Evolutionary conservation across 257 asterid genomes (phyloP).

Genomic region (Hygrophila difformis): DNA sequence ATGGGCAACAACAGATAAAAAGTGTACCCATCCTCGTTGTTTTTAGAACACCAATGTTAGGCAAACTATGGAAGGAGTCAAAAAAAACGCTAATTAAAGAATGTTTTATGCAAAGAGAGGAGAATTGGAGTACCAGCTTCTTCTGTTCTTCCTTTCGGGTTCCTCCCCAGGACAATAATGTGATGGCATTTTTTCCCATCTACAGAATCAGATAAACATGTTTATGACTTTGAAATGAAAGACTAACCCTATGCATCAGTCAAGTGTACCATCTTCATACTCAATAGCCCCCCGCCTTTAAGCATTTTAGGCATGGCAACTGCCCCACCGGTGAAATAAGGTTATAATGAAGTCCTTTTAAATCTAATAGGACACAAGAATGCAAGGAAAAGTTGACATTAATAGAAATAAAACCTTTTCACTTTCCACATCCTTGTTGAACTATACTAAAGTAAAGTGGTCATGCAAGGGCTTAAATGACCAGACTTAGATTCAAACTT

Average conservation of each 20-base stretch:
- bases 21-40: constrained; percentile 57
- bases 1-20: constrained; percentile 55
- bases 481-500: too few relatives aligned
- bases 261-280: constrained; percentile 71
- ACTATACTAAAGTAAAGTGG: too few relatives aligned
- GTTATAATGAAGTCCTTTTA: constrained; percentile 60
- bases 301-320: constrained; percentile 83
- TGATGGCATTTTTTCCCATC: constrained; percentile 74
- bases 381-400: background rate
- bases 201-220: constrained; percentile 9
- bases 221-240: background rate
- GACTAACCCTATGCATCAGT: too few relatives aligned
- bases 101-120: too few relatives aligned
- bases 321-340: constrained; percentile 84
- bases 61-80: background rate
- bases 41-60: constrained; percentile 34
- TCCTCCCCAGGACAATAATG: constrained; percentile 76
- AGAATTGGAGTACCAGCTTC: constrained; percentile 37
- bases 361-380: constrained; percentile 28
- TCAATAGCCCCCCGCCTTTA: constrained; percentile 64
- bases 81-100: too few relatives aligned
- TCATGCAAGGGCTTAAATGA: too few relatives aligned
- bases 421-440: background rate
- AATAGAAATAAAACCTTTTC: background rate
- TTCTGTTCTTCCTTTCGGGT: constrained; percentile 78